phyloP scores from a whole-genome alignment of 2,329 filamentous ascomycete species.

The Arthrobotrys entomopaga region DNA sequence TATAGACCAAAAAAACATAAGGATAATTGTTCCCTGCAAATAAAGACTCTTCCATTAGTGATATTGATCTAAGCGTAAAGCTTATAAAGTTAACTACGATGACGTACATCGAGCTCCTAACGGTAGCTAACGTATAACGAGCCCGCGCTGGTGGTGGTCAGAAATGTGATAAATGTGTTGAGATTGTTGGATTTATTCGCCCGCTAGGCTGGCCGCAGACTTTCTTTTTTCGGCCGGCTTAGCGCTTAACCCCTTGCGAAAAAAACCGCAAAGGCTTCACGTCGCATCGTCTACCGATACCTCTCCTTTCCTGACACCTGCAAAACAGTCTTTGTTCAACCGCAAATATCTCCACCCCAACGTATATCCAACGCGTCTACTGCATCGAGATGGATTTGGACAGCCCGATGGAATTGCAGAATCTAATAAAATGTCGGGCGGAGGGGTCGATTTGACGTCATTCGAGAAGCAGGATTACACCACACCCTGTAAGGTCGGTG shows the following conservation, averaged over 20 bases:
- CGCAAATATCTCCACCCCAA: constrained; percentile 51
- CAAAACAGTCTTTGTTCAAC: constrained; percentile 33
- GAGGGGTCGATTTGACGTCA: constrained; percentile 48
- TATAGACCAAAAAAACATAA: no score
- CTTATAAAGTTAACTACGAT: no score
- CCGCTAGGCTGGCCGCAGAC: constrained; percentile 15
- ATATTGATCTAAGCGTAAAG: no score
- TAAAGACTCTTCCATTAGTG: no score
- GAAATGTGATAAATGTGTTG: constrained; percentile 17
- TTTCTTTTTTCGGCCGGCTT: constrained; percentile 51
- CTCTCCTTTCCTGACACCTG: constrained; percentile 25
- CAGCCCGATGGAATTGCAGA: constrained; percentile 3
- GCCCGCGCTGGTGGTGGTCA: no score
- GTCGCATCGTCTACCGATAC: constrained; percentile 55
- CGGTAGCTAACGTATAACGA: no score
- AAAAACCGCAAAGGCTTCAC: constrained; percentile 54
- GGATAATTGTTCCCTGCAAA: no score
- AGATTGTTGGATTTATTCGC: constrained; percentile 18
- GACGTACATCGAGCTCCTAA: no score
- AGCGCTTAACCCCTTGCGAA: constrained; percentile 54
- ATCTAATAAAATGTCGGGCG: constrained; percentile 54
- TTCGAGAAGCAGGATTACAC: background rate
- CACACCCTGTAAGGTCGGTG: background rate
- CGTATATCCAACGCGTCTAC: constrained; percentile 44
- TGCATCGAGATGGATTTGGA: constrained; percentile 1